phyloP scores from a whole-genome alignment of 2,329 filamentous ascomycete species.

The Cercospora citrullina region DNA sequence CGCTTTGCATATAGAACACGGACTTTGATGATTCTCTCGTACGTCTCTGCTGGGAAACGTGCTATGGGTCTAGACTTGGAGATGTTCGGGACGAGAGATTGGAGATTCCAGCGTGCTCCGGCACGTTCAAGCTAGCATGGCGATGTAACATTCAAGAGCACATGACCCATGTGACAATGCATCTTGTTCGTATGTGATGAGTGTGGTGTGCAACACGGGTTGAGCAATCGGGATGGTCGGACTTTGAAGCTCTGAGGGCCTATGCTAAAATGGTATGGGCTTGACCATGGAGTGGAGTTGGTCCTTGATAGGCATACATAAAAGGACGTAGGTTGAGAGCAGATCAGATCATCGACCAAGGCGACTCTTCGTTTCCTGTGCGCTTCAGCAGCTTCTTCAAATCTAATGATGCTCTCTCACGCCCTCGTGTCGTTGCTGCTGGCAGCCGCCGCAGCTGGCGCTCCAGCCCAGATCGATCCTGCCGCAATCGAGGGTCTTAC shows the following conservation, averaged over 20 bases:
- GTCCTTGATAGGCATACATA: background rate
- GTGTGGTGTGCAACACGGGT: background rate
- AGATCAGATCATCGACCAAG: background rate
- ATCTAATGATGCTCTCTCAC: background rate
- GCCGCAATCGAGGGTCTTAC: background rate
- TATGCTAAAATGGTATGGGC: background rate
- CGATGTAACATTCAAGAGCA: background rate
- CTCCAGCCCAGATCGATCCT: background rate
- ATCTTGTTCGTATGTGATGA: background rate
- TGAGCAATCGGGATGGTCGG: background rate
- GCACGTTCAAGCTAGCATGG: background rate
- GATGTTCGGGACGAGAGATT: background rate
- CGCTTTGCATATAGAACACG: background rate
- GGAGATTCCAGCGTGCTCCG: background rate
- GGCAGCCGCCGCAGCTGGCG: background rate
- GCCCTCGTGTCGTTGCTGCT: background rate
- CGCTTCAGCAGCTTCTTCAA: background rate
- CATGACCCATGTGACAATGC: background rate
- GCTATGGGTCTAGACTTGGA: background rate
- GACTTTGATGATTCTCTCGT: background rate
- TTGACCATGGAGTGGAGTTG: background rate
- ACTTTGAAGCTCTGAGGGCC: background rate
- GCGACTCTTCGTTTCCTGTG: background rate
- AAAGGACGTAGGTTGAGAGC: background rate
- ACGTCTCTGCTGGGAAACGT: background rate